Percentiles rank a stretch among this genome's conserved stretches.
Evolutionary conservation across 441 rosid genomes (phyloP).

Genomic region (Capsella rubella): DNA sequence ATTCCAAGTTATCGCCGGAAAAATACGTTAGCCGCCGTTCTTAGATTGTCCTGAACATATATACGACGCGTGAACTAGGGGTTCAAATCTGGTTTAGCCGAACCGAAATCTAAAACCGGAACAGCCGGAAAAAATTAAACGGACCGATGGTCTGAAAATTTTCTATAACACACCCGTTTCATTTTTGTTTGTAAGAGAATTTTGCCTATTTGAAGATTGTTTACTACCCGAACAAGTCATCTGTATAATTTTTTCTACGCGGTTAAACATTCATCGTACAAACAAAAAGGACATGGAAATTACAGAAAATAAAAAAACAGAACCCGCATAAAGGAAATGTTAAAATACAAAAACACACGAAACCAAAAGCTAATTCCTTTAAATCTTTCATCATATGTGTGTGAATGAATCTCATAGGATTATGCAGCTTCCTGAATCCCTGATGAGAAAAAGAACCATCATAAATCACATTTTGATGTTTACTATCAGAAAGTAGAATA

Average conservation of each 20-base stretch:
- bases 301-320: not conserved
- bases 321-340: constrained; percentile 18
- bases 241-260: constrained; percentile 20
- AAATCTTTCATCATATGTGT: constrained; percentile 20
- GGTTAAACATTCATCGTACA: constrained; percentile 33
- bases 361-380: constrained; percentile 12
- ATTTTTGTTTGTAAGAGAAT: not conserved
- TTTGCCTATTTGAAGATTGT: constrained; percentile 5
- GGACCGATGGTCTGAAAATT: not conserved
- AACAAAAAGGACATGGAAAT: not conserved
- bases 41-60: not conserved
- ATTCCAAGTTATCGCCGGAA: constrained; percentile 22
- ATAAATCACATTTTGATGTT: constrained; percentile 32
- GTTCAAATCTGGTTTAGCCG: constrained; percentile 26
- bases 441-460: constrained; percentile 37
- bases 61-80: constrained; percentile 19
- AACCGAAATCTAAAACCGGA: constrained; percentile 3
- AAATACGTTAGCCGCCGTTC: constrained; percentile 29
- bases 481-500: constrained; percentile 57
- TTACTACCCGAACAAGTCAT: constrained; percentile 12
- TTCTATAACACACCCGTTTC: not conserved
- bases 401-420: constrained; percentile 52
- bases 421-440: constrained; percentile 69
- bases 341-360: constrained; percentile 23
- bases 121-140: not conserved